Conservation (phyloP, 2,329 filamentous ascomycete genomes). For the Cordyceps fumosorosea region DNA sequence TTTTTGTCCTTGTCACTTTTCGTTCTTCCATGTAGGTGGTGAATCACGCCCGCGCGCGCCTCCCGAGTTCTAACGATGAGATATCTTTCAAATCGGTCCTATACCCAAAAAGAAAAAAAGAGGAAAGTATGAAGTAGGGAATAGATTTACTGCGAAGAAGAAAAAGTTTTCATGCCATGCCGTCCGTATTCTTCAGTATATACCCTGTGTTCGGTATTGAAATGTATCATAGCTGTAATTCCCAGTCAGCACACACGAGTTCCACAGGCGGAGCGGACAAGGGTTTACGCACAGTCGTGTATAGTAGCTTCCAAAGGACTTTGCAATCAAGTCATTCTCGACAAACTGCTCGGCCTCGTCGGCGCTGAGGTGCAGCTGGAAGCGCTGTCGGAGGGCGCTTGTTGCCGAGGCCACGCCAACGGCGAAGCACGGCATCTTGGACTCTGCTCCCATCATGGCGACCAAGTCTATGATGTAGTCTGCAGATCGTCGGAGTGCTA, state of each 20-base stretch:
- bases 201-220: slow-evolving; percentile 82
- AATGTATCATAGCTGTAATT: slow-evolving; percentile 70
- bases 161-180: not conserved
- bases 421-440: slow-evolving; percentile 78
- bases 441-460: slow-evolving; percentile 76
- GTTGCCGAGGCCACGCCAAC: slow-evolving; percentile 68
- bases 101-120: not conserved
- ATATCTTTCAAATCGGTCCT: not conserved
- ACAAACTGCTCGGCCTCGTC: slow-evolving; percentile 78
- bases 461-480: slow-evolving; percentile 78
- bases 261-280: not conserved
- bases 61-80: not conserved
- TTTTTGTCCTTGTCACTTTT: too few species aligned
- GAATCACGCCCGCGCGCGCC: not conserved
- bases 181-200: slow-evolving; percentile 52
- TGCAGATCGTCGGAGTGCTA: slow-evolving; percentile 68
- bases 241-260: not conserved
- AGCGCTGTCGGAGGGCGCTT: slow-evolving; percentile 62
- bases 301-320: slow-evolving; percentile 81
- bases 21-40: too few species aligned
- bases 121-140: not conserved
- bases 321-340: slow-evolving; percentile 69
- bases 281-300: slow-evolving; percentile 63
- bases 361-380: slow-evolving; percentile 75
- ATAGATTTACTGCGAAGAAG: not conserved